Conservation (phyloP, 371 early-diverging fungal genomes). For the Funneliformis caledonium region DNA sequence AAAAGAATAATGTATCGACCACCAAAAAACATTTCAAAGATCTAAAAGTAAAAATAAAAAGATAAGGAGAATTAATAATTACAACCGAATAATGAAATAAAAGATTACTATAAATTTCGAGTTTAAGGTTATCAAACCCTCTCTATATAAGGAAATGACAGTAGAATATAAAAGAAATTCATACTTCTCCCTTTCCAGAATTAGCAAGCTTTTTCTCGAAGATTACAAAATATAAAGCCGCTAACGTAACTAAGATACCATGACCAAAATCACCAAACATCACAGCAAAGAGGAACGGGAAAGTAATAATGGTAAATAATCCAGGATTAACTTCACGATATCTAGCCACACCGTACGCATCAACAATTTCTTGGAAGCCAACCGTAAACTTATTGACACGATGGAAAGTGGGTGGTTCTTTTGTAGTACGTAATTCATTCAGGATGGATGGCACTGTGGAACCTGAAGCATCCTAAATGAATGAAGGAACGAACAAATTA, state of each 20-base stretch:
- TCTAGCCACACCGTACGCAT: constrained; percentile 98
- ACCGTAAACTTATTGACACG: constrained; percentile 95
- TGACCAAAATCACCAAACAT: constrained; percentile 99
- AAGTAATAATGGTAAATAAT: constrained; percentile 96
- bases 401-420: constrained; percentile 95
- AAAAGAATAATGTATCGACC: constrained; percentile 98
- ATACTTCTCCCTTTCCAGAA: constrained; percentile 75
- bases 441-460: constrained; percentile 87
- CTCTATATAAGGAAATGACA: neutral
- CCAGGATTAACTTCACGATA: constrained; percentile 99
- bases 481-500: neutral
- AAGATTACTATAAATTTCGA: neutral
- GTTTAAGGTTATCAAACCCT: neutral
- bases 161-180: constrained; percentile 22
- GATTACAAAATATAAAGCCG: constrained; percentile 78
- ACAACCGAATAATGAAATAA: neutral
- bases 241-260: constrained; percentile 85
- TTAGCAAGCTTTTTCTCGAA: constrained; percentile 82
- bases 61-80: neutral
- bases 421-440: constrained; percentile 80
- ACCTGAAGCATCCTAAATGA: constrained; percentile 74
- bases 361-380: constrained; percentile 97
- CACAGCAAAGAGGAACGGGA: constrained; percentile 99
- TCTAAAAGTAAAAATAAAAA: constrained; percentile 51
- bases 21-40: constrained; percentile 88